Base-by-base conservation (phyloP, 257 asterid genomes). In the Coffea eugenioides region DNA sequence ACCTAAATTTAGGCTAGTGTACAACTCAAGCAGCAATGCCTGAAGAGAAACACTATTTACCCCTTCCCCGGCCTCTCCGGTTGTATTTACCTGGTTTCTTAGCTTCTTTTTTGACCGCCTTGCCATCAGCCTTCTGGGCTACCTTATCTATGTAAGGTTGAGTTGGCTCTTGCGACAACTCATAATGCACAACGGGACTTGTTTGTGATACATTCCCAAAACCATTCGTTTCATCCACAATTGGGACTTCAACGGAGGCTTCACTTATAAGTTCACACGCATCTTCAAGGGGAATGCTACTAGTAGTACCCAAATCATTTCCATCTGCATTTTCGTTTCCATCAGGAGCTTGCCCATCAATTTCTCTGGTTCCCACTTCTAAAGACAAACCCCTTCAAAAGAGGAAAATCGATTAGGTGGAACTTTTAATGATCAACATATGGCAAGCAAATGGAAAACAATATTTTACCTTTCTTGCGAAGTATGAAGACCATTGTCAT, bases 211-310 rank as follows among this genome's bases (percentile, higher is more conserved):
- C 82, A 80, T 77, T 80, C 3, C 78, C 75, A 56, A 80, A 65
- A 77, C 82, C 83, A 41, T 69, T 82, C 21, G 85, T 70, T 83
- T 85, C 96, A 34, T 89, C 78, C 59, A 78, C 79, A 71, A 81
- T 45, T 12, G 97, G 97, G 75, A 91, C 90, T 70, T 89, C 96
- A 82, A 84, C 72, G 79, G 79, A 78, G 56, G 89, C 83, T 83
- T 92, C 93, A 7, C 85, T 87, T 74, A 85, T 56, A 75, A 90
- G 82, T 82, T 77, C 88, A 78, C 87, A 83, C 13, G 72, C 81
- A 12, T 87, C 90, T 72, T 80, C 90, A 43, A 76, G 71, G 8
- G 77, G 80, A 61, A 23, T 45, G 76, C 67, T 62, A 70, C 73
- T 71, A 49, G 64, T 67, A 48, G 73, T 25, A 62, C 78, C 59